These are phyloP conservation scores for Tricholoma flavovirens DNA, from an alignment of 768 basidiomycete genomes.

Conservation along the genomic window DNA sequence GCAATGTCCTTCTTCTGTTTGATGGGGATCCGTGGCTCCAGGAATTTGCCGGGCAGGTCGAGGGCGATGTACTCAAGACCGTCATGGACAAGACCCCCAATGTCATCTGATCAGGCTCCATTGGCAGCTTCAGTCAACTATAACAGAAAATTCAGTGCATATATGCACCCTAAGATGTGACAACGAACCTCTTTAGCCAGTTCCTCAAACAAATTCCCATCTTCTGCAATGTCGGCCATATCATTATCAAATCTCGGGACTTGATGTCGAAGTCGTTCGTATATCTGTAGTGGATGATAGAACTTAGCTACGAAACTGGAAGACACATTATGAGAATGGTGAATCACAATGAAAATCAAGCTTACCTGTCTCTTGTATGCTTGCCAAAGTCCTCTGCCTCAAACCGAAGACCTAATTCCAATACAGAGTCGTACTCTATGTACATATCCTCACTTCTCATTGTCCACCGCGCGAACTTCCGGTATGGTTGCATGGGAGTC, in stretches of 20 bases:
- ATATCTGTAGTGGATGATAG: too few species aligned
- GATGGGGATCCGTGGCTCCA: conserved; percentile 5
- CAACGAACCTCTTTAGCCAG: not conserved
- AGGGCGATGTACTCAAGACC: conserved; percentile 4
- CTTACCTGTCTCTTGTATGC: not conserved
- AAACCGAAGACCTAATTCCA: not conserved
- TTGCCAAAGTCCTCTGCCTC: not conserved
- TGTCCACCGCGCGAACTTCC: not conserved
- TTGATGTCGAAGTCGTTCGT: not conserved
- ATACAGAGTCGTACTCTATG: not conserved
- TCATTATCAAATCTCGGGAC: too few species aligned
- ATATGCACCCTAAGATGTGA: not conserved
- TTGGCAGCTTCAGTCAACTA: conserved; percentile 1
- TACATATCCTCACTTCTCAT: conserved; percentile 2
- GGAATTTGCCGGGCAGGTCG: not conserved
- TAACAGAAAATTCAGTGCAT: not conserved
- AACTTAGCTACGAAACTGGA: not conserved
- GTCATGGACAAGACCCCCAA: conserved; percentile 1
- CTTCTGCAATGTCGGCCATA: too few species aligned
- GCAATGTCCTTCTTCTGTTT: conserved; percentile 1
- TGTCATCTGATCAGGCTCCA: conserved; percentile 4
- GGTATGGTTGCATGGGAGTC: not conserved
- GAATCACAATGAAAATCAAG: not conserved
- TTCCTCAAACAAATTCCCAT: too few species aligned
- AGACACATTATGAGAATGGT: not conserved